Base-by-base conservation (phyloP, 805 yeast genomes). In the Hermanozyma aechmeae region DNA sequence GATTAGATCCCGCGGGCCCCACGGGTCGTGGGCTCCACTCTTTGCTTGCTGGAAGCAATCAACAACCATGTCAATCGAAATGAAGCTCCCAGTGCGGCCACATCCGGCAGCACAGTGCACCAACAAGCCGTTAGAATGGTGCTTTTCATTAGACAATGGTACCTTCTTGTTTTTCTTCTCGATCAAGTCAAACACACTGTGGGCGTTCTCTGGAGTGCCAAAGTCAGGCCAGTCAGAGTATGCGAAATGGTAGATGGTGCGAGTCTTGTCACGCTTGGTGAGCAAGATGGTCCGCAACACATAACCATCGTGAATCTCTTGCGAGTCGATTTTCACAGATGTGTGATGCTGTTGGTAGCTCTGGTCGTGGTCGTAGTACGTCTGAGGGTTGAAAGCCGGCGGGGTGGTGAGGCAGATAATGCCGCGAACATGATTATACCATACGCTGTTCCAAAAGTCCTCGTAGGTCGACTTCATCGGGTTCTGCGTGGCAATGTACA, bases 21-120 rank as follows among this genome's bases (percentile, higher is more conserved):
- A 40, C 54, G 58, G 46, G 52, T 65, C 35, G 2, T 32, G 26
- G n/a, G n/a, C n/a, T n/a, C n/a, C n/a, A n/a, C n/a, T n/a, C n/a
- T n/a, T n/a, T n/a, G n/a, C n/a, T 15, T 32, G 25, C 4, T 34
- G 23, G 15, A 58, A 43, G 25, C 50, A 41, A 31, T 54, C 53
- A 16, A 56, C 28, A 11, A 60, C 46, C 50, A 55, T 59, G 37
- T 70, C 74, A 16, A 68, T 37, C 3, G 71, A 53, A 11, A 70
- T 67, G 34, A 57, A 70, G 9, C 71, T 64, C 6, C 76, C 76
- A 0, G 77, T 68, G 38, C 78, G 55, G 9, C 78, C 78, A 36
- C 76, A 73, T 0, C 78, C 78, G 0, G 78, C 78, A 2, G 76
- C 69, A 37, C 78, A 72, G 44, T 72, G 78, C 5, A 68, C 73